phyloP scores from a whole-genome alignment of 2,329 filamentous ascomycete genomes.

The Arachnopeziza araneosa region DNA sequence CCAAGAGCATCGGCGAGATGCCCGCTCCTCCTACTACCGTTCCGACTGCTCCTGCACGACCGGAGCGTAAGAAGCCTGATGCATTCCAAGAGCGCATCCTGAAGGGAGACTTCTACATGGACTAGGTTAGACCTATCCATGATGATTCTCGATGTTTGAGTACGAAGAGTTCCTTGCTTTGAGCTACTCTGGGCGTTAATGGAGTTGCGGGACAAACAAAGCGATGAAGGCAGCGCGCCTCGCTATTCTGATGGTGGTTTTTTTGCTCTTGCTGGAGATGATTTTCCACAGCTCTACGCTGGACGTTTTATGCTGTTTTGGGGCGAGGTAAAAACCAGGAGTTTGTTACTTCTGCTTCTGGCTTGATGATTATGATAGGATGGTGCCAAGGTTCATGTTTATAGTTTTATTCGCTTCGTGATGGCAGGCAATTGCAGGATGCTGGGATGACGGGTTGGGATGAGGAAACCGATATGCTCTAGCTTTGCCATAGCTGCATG shows the following conservation, averaged over 20 bases:
- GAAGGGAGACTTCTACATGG: conserved; percentile 98
- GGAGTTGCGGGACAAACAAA: neutral
- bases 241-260: neutral
- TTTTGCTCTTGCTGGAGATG: neutral
- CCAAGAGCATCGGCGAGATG: conserved; percentile 65
- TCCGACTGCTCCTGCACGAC: conserved; percentile 38
- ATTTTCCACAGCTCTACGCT: neutral
- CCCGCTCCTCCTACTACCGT: conserved; percentile 46
- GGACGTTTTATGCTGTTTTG: neutral
- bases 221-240: neutral
- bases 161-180: neutral
- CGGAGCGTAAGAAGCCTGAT: conserved; percentile 65
- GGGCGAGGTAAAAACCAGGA: neutral
- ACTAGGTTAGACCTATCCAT: conserved; percentile 42
- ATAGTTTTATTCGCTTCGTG: neutral
- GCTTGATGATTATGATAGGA: neutral
- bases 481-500: neutral
- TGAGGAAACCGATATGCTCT: neutral
- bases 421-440: neutral
- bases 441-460: neutral
- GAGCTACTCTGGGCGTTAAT: neutral
- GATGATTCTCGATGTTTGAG: neutral
- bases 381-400: neutral
- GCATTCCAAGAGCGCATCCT: conserved; percentile 95
- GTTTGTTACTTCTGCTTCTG: neutral